Percentiles rank a stretch among this genome's conserved stretches.
Conservation (phyloP, 2,329 filamentous ascomycete genomes). For the Colletotrichum australisinense region DNA sequence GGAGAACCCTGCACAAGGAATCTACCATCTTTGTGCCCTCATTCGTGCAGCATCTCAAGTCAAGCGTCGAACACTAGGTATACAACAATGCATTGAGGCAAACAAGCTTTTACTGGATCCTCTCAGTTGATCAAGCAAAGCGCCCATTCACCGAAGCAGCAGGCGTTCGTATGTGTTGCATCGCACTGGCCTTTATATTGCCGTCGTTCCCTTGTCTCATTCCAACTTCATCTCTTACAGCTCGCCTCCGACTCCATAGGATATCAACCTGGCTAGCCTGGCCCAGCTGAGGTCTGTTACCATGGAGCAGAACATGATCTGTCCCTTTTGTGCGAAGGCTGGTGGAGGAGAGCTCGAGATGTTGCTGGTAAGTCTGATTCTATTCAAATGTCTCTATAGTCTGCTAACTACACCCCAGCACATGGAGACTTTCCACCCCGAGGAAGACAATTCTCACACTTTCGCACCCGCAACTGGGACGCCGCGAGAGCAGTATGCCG, state of each 20-base stretch:
- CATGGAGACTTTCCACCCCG: constrained; percentile 43
- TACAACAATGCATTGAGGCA: not conserved
- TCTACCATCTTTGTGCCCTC: not conserved
- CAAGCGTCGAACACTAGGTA: not conserved
- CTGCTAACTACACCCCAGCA: constrained; percentile 37
- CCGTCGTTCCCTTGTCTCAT: not conserved
- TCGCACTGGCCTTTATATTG: not conserved
- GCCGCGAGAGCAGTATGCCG: constrained; percentile 38
- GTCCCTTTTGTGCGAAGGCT: constrained; percentile 50
- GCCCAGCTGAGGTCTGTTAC: not conserved
- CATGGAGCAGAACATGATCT: constrained; percentile 32
- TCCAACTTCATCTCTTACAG: not conserved
- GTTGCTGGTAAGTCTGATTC: constrained; percentile 44
- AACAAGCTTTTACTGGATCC: not conserved
- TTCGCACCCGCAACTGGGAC: constrained; percentile 41
- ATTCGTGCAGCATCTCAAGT: not conserved
- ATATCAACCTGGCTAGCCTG: not conserved
- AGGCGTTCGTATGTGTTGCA: not conserved
- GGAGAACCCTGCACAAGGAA: not conserved
- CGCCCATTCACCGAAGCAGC: not conserved
- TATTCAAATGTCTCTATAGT: not conserved
- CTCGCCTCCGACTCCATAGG: not conserved
- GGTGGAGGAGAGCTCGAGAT: constrained; percentile 47
- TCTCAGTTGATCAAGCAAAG: not conserved
- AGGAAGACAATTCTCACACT: constrained; percentile 17